Percentiles rank a stretch among this genome's conserved stretches.
These are phyloP conservation scores for Moricandia arvensis DNA, from an alignment of 345 rosid species.

Conservation along the genomic window DNA sequence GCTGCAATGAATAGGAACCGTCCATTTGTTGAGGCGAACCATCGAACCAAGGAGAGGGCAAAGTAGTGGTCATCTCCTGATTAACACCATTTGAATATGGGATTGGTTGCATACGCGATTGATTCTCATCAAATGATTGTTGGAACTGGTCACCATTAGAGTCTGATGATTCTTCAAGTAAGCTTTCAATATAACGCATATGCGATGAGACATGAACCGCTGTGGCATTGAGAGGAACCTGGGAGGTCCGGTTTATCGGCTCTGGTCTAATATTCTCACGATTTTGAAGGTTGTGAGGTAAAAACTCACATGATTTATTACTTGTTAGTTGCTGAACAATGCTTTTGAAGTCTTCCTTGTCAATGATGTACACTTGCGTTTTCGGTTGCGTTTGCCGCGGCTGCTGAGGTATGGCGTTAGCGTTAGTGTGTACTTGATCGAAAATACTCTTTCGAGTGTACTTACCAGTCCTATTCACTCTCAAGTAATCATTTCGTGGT, in stretches of 20 bases:
- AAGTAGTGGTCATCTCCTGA: conserved; percentile 35
- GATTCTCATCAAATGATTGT: conserved; percentile 35
- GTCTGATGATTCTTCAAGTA: conserved; percentile 45
- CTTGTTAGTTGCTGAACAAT: conserved; percentile 85
- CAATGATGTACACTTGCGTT: conserved; percentile 62
- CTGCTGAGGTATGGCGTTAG: conserved; percentile 50
- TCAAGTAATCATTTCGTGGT: conserved; percentile 17
- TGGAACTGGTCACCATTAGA: conserved; percentile 45
- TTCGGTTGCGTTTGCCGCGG: conserved; percentile 51
- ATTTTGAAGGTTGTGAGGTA: conserved; percentile 61
- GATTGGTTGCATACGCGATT: conserved; percentile 35
- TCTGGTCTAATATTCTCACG: conserved; percentile 24
- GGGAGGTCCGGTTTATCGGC: conserved; percentile 22
- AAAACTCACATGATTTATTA: conserved; percentile 52
- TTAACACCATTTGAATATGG: conserved; percentile 47
- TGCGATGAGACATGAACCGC: conserved; percentile 60
- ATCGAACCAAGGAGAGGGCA: conserved; percentile 43
- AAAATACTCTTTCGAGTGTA: conserved; percentile 43
- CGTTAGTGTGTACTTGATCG: conserved; percentile 52
- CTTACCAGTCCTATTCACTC: conserved; percentile 12
- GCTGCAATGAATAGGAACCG: conserved; percentile 50
- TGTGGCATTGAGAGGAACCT: conserved; percentile 28
- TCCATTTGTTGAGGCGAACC: conserved; percentile 44
- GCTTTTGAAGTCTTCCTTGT: conserved; percentile 77
- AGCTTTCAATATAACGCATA: conserved; percentile 61